Evolutionary conservation across 768 basidiomycete genomes (phyloP).

Genomic region (Tubosaeta sp.): DNA sequence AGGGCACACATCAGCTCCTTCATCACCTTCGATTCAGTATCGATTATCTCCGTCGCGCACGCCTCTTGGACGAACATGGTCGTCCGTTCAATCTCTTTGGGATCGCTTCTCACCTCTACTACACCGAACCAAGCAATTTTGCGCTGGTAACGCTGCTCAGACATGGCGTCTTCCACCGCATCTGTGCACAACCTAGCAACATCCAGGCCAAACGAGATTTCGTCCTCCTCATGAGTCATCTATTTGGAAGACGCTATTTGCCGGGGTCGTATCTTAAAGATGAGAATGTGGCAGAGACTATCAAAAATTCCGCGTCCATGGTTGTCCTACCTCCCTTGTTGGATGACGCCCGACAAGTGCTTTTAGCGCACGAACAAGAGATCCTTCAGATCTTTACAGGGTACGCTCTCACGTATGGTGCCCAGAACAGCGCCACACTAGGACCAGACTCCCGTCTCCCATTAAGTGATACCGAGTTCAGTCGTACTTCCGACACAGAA

Average conservation of each 20-base stretch:
- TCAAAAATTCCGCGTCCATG: constrained; percentile 48
- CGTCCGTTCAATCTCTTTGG: constrained; percentile 55
- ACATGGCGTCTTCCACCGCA: constrained; percentile 52
- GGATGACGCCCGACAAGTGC: constrained; percentile 35
- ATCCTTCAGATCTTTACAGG: constrained; percentile 51
- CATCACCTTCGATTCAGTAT: constrained; percentile 69
- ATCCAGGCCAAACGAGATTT: constrained; percentile 46
- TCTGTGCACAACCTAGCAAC: constrained; percentile 41
- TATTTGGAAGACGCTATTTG: constrained; percentile 60
- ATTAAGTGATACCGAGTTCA: constrained; percentile 35
- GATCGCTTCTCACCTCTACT: constrained; percentile 52
- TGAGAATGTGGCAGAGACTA: constrained; percentile 32
- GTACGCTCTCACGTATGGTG: constrained; percentile 50
- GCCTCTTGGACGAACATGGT: constrained; percentile 50
- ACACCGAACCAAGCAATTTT: constrained; percentile 68
- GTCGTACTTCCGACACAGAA: constrained; percentile 5
- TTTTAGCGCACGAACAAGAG: constrained; percentile 45
- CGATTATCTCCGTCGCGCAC: constrained; percentile 60
- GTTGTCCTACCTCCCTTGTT: constrained; percentile 52
- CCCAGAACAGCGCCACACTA: constrained; percentile 34
- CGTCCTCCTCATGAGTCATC: constrained; percentile 55
- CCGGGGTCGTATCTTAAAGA: constrained; percentile 40
- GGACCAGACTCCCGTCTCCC: constrained; percentile 47
- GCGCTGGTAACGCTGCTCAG: constrained; percentile 57
- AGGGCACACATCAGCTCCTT: constrained; percentile 52